Base-by-base conservation (phyloP, 352 stramenopile genomes). In the Globisporangium ultimum region DNA sequence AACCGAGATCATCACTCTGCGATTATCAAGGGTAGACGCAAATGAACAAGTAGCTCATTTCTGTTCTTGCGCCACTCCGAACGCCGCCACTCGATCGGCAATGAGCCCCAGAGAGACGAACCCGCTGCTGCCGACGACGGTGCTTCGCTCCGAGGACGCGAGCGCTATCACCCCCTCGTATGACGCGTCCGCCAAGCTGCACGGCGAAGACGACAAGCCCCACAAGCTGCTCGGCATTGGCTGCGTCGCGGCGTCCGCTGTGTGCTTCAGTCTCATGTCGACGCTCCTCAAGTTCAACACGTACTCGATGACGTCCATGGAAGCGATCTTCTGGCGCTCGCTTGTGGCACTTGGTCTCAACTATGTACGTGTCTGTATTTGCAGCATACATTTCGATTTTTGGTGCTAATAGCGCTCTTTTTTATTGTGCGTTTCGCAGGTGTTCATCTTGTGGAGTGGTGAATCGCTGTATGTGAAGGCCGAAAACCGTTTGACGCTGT, bases 181-280 rank as follows among this genome's bases (percentile, higher is more conserved):
- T 5, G 28, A 36, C 8, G 28, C 28, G 28, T 10, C 28, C 28
- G 28, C 28, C 28, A 36, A 36, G 28, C 28, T 36, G 28, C 28
- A 36, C 28, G 28, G 28, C 28, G 28, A 36, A 36, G 28, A 36
- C 8, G 28, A 36, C 28, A 36, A 36, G 28, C 28, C 28, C 2
- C 28, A 36, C 28, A 36, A 36, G 7, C 28, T 36, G 28, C 28
- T 36, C 28, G 28, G 28, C 28, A 36, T 36, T 5, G 28, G 28
- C 50, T 88, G 72, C 58, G 80, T 93, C 22, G 81, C 84, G 17
- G 56, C 80, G 32, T 93, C 84, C 38, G 81, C 84, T 22, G 74
- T 93, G 40, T 90, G 80, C 66, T 93, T 93, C 66, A 89, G 76
- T 52, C 72, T 91, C 73, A 89, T 89, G 78, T 91, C 84, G 15